These are phyloP conservation scores for Pseudocercospora ulei DNA, from an alignment of 2,329 filamentous ascomycete species.

Conservation along the genomic window DNA sequence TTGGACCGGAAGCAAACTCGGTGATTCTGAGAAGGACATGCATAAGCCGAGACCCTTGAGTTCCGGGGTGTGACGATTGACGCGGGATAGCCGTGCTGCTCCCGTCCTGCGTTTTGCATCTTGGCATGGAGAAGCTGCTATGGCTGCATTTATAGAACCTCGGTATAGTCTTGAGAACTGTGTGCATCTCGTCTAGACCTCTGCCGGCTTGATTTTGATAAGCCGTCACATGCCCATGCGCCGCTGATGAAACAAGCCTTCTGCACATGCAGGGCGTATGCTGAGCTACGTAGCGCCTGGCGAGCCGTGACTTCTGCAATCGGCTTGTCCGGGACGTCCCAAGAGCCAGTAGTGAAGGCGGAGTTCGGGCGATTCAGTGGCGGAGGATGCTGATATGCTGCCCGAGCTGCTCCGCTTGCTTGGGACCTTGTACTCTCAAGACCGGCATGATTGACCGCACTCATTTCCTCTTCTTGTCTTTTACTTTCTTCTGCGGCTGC, in stretches of 20 bases:
- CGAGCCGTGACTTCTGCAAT: not conserved
- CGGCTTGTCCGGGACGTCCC: not conserved
- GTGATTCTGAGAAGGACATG: slow-evolving; percentile 1
- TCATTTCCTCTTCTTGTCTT: slow-evolving; percentile 30
- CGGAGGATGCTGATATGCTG: not conserved
- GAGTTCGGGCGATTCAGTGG: not conserved
- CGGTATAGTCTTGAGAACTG: not conserved
- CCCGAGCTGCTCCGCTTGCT: slow-evolving; percentile 1
- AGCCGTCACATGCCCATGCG: not conserved
- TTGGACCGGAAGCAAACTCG: slow-evolving; percentile 1
- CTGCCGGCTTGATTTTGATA: not conserved
- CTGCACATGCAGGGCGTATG: slow-evolving; percentile 8
- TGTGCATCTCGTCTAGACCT: not conserved
- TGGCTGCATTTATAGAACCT: slow-evolving; percentile 3
- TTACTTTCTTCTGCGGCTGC: slow-evolving; percentile 29
- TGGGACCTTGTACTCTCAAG: not conserved
- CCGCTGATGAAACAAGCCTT: slow-evolving; percentile 2
- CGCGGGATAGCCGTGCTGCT: slow-evolving; percentile 1
- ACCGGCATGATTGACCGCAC: not conserved
- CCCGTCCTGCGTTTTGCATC: slow-evolving; percentile 1
- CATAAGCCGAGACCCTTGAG: slow-evolving; percentile 5
- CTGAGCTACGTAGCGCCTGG: slow-evolving; percentile 2
- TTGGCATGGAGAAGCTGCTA: not conserved
- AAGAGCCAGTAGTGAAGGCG: slow-evolving; percentile 3
- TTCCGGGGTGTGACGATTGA: no score